phyloP scores from a whole-genome alignment of 176 grass and related monocot species.

The Typha latifolia region DNA sequence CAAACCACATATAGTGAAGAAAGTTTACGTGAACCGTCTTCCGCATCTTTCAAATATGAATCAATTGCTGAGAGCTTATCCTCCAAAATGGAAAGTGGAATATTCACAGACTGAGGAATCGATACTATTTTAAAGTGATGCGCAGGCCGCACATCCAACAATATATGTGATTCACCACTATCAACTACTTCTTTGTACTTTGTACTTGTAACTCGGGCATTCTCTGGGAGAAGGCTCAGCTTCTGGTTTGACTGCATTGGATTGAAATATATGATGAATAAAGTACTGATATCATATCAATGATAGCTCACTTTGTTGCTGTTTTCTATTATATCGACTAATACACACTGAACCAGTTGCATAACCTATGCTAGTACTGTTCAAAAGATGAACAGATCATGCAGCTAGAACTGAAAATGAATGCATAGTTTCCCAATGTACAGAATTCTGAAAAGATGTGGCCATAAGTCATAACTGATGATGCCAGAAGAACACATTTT shows the following conservation, averaged over 20 bases:
- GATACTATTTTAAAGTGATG: conserved; percentile 90
- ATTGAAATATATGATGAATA: conserved; percentile 4
- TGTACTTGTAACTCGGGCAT: conserved; percentile 41
- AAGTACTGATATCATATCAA: too few relatives aligned
- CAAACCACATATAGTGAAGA: conserved; percentile 61
- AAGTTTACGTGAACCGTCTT: background rate
- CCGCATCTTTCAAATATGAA: conserved; percentile 28
- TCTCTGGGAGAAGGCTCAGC: conserved; percentile 42
- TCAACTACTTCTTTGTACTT: conserved; percentile 58
- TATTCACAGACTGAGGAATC: conserved; percentile 52
- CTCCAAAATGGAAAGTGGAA: conserved; percentile 52
- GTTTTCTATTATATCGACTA: too few relatives aligned
- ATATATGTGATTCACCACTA: conserved; percentile 35
- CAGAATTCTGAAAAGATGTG: too few relatives aligned
- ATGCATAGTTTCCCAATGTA: too few relatives aligned
- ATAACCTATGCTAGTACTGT: too few relatives aligned
- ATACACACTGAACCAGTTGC: too few relatives aligned
- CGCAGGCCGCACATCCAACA: conserved; percentile 63
- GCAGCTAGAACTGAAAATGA: too few relatives aligned
- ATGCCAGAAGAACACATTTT: too few relatives aligned
- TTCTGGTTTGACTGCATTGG: conserved; percentile 41
- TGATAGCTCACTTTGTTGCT: too few relatives aligned
- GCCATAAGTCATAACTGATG: too few relatives aligned
- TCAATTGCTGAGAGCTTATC: conserved; percentile 44
- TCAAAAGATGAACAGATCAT: too few relatives aligned